Evolutionary conservation across 352 stramenopile genomes (phyloP), one percentile per base, ranked within the genome.

Genomic region (Thraustochytrium striatum): DNA sequence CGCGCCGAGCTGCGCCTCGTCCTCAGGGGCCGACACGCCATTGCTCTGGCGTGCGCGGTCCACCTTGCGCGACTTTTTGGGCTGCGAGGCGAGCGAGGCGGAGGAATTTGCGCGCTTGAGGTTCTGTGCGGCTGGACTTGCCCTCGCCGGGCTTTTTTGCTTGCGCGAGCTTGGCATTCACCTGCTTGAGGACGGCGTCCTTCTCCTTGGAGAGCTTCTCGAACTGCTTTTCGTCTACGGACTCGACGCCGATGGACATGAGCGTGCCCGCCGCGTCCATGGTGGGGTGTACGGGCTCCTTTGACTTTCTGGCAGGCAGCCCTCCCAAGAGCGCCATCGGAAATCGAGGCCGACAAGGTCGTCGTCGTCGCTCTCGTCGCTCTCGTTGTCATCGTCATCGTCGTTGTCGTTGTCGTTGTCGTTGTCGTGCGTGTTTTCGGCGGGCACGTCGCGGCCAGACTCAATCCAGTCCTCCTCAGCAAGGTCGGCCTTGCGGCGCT

Each of bases 271-370:
- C 65, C 21, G 65, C 50, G 1, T 58, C 50, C 16, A 75, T 55
- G 32, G 65, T 75, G 7, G 65, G 65, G 47, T 75, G 65, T 19
- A 38, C 43, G 25, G 32, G 3, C 35, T 52, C 38, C 53, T 70
- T n/a, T 28, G 59, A 19, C 35, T 11, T 5, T 33, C 59, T 13
- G 35, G 19, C 21, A 53, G 21, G 5, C 13, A 11, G 65, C 16
- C 39, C 36, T 68, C 43, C 65, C 65, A 75, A n/a, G 65, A 75
- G 5, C 65, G 65, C 65, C 65, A 75, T 9, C 65, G 39, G 52
- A 62, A 75, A n/a, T 75, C 65, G 25, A 75, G 65, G 30, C 65
- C 52, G 21, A 38, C 50, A 3, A 75, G 25, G 25, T 75, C 65
- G 39, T 75, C 44, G 25, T 30, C 50, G 7, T 65, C 65, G 33